These are phyloP conservation scores for Boletus semigastroideus DNA, from an alignment of 1,284 basidiomycete genomes.

Conservation along the genomic window DNA sequence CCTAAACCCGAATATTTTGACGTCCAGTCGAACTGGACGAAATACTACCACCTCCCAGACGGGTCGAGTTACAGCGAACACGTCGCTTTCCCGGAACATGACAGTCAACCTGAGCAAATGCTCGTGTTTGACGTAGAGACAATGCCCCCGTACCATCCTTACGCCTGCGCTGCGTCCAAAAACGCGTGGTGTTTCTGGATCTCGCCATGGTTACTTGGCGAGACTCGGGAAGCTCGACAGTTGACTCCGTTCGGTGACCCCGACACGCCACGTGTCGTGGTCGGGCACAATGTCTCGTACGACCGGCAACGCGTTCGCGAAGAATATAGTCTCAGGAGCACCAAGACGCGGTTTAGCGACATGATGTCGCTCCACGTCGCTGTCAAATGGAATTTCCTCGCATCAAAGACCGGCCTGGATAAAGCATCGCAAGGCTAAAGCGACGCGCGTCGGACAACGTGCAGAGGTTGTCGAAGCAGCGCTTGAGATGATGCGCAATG, in stretches of 20 bases:
- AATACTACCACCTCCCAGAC: conserved; percentile 68
- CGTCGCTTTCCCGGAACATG: conserved; percentile 59
- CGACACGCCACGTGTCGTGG: conserved; percentile 59
- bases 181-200: conserved; percentile 96
- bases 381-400: conserved; percentile 91
- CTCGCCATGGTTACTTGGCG: conserved; percentile 86
- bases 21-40: conserved; percentile 86
- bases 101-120: conserved; percentile 65
- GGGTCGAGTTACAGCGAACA: conserved; percentile 67
- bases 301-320: conserved; percentile 85
- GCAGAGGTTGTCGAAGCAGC: conserved; percentile 61
- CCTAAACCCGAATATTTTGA: conserved; percentile 74
- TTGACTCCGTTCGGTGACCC: conserved; percentile 73
- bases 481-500: conserved; percentile 37
- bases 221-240: conserved; percentile 61
- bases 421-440: conserved; percentile 74
- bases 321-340: conserved; percentile 78
- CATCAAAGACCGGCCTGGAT: conserved; percentile 95
- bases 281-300: conserved; percentile 96
- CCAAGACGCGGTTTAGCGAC: conserved; percentile 85
- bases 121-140: conserved; percentile 96
- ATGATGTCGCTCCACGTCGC: conserved; percentile 97
- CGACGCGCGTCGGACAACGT: conserved; percentile 44
- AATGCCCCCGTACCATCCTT: conserved; percentile 79
- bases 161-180: conserved; percentile 82